Conservation (phyloP, 1,139 yeast genomes). For the Nakaseomyces glabratus region DNA sequence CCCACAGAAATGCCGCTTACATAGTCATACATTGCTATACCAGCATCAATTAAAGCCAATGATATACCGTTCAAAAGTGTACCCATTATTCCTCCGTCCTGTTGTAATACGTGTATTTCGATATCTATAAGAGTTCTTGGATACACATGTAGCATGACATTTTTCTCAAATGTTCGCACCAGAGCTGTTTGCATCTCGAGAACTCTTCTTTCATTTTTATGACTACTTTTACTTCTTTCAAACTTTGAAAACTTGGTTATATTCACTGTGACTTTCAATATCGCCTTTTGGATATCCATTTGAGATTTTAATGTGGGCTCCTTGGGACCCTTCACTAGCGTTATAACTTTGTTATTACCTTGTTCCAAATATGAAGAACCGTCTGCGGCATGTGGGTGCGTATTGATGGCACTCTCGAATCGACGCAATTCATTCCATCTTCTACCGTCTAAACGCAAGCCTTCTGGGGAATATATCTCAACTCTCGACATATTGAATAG, state of each 20-base stretch:
- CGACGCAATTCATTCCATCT: constrained; percentile 88
- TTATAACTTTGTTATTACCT: constrained; percentile 84
- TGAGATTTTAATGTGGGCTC: constrained; percentile 57
- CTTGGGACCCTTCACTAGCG: constrained; percentile 82
- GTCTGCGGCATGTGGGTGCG: constrained; percentile 82
- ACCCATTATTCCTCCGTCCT: constrained; percentile 84
- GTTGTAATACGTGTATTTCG: constrained; percentile 67
- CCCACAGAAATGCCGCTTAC: constrained; percentile 78
- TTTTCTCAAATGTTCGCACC: constrained; percentile 73
- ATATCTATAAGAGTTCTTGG: constrained; percentile 76
- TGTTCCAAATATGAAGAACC: constrained; percentile 90
- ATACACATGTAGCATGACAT: constrained; percentile 63
- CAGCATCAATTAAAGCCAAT: constrained; percentile 87
- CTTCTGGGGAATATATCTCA: constrained; percentile 91
- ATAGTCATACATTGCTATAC: constrained; percentile 89
- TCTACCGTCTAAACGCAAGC: constrained; percentile 84
- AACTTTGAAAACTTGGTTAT: constrained; percentile 76
- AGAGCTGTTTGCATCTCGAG: constrained; percentile 69
- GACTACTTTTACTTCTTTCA: constrained; percentile 54
- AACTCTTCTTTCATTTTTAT: constrained; percentile 57
- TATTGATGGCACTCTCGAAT: constrained; percentile 70
- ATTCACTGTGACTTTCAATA: constrained; percentile 54
- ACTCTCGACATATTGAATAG: constrained; percentile 45
- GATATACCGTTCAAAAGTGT: constrained; percentile 82
- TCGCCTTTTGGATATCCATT: constrained; percentile 40